Base-by-base conservation (phyloP, 176 grass and related monocot species). In the Panicum miliaceum region DNA sequence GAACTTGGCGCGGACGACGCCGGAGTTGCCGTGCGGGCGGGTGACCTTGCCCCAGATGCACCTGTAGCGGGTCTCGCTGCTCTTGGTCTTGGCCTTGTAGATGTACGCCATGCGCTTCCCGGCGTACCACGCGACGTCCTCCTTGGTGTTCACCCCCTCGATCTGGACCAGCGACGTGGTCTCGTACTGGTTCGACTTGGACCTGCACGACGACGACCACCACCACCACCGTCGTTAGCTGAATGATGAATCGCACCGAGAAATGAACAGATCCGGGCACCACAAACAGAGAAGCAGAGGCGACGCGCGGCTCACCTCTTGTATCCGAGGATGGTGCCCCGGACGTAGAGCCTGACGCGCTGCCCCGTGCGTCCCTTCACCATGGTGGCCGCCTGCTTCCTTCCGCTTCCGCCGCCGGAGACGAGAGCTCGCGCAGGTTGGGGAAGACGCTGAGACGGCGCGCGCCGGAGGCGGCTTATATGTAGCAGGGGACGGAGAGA, bases 41-140 rank as follows among this genome's bases (percentile, higher is more conserved):
- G 89, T 68, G 64, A 96, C 86, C 89, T 96, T 96, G 22, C 94
- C 94, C 94, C 87, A 91, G 79, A 97, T 89, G 89, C 94, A 97
- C 40, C 87, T 84, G 84, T 89, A 91, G 84, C 25, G 85, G 68
- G 77, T 83, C 7, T 85, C 91, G 18, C 67, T 87, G 50, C 68
- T 84, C 89, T 97, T 93, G 74, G 89, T 93, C 91, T 93, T 97
- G 64, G 91, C 94, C 91, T 93, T 97, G 91, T 97, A 97, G 22
- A 97, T 75, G 82, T 97, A 94, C 11, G 91, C 94, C 91, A 97
- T 50, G 53, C 89, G 77, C 89, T 94, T 97, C 27, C 91, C 89
- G 18, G 48, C 71, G 91, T 97, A 97, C 87, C 89, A 97, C 51
- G 78, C 82, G 35, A 97, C 91, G 62, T 93, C 89, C 78, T 92